phyloP scores from a whole-genome alignment of 2,329 filamentous ascomycete genomes.

The Diplodia corticola region DNA sequence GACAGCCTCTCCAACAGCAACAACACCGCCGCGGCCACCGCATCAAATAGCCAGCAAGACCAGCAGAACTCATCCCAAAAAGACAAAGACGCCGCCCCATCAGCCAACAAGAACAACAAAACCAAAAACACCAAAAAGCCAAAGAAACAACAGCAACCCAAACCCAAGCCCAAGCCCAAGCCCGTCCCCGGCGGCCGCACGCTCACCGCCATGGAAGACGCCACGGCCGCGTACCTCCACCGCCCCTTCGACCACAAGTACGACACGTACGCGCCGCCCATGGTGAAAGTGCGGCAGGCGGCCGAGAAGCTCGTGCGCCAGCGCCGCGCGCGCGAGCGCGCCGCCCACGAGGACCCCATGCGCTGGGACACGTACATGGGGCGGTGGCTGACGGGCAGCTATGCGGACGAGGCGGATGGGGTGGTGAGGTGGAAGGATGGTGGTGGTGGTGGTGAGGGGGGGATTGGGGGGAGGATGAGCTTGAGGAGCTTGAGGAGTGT shows the following conservation, averaged over 20 bases:
- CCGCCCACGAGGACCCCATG: slow-evolving; percentile 35
- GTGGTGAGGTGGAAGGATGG: background rate
- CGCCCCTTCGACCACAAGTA: slow-evolving; percentile 40
- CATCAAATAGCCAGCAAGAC: background rate
- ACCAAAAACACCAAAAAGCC: too few relatives aligned
- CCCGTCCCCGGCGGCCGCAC: slow-evolving; percentile 45
- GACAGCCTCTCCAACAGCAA: background rate
- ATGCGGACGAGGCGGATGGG: slow-evolving; percentile 30
- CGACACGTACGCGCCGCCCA: slow-evolving; percentile 48
- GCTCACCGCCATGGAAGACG: slow-evolving; percentile 48
- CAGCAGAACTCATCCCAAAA: background rate
- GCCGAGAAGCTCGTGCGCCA: slow-evolving; percentile 52
- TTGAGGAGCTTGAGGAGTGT: background rate
- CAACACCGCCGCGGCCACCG: too few relatives aligned
- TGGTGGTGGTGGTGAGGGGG: background rate
- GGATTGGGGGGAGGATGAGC: background rate
- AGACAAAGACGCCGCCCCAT: too few relatives aligned
- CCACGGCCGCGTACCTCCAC: slow-evolving; percentile 43
- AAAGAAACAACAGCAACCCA: background rate
- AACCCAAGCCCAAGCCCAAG: too few relatives aligned
- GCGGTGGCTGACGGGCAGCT: slow-evolving; percentile 38
- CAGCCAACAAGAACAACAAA: background rate
- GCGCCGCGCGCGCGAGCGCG: slow-evolving; percentile 45
- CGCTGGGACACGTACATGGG: slow-evolving; percentile 43
- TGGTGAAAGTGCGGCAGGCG: slow-evolving; percentile 46